Conservation (phyloP, 805 yeast genomes). For the Phaffomyces thermotolerans region DNA sequence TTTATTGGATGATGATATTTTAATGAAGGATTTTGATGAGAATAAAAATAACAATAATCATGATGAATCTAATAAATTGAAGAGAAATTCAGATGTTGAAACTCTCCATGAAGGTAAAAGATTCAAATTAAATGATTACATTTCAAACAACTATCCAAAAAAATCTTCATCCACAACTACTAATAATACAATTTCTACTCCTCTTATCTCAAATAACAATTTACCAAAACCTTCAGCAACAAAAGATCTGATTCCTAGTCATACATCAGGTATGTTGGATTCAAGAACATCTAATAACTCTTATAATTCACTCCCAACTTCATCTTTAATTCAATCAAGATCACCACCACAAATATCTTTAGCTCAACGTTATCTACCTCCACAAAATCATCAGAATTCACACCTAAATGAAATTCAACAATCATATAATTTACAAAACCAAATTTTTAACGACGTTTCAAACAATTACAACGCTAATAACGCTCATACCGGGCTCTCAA, state of each 20-base stretch:
- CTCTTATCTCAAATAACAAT: not conserved
- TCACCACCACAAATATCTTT: too few species aligned
- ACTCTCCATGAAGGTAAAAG: not conserved
- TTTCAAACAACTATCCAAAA: too few species aligned
- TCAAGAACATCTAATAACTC: not conserved
- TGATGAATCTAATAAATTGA: not conserved
- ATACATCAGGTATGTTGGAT: not conserved
- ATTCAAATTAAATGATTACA: too few species aligned
- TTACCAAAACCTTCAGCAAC: not conserved
- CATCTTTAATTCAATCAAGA: too few species aligned
- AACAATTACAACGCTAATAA: too few species aligned
- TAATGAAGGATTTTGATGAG: not conserved
- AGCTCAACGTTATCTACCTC: not conserved
- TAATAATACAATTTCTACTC: too few species aligned
- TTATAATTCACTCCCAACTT: too few species aligned
- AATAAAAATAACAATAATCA: not conserved
- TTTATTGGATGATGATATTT: constrained; percentile 1
- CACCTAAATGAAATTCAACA: too few species aligned
- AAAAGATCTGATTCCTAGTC: not conserved
- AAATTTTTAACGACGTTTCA: too few species aligned
- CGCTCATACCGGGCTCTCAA: not conserved
- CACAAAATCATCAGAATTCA: not conserved
- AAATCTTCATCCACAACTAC: not conserved
- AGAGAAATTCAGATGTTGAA: not conserved
- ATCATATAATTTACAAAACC: too few species aligned